Evolutionary conservation across 2,329 filamentous ascomycete genomes (phyloP).

Genomic region (Microsporum canis): DNA sequence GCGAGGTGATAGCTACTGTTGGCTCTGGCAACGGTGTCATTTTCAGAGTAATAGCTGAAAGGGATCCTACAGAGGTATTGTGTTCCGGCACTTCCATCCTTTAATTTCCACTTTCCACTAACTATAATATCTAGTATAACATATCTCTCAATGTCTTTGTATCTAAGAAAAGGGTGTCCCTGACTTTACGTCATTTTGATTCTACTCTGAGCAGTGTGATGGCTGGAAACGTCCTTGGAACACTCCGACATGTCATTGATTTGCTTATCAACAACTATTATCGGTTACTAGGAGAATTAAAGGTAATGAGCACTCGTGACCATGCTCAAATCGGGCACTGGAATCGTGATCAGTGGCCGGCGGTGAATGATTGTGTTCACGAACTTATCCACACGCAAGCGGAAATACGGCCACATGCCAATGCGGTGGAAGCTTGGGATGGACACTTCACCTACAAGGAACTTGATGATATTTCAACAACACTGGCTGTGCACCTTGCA

Average conservation of each 20-base stretch:
- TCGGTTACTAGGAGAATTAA: conserved; percentile 5
- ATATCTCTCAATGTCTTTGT: conserved; percentile 12
- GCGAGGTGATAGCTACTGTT: background rate
- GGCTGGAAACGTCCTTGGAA: conserved; percentile 12
- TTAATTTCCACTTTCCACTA: background rate
- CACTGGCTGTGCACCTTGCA: conserved; percentile 48
- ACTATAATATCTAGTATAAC: conserved; percentile 4
- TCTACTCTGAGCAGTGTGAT: conserved; percentile 9
- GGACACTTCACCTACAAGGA: conserved; percentile 48
- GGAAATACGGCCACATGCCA: conserved; percentile 9
- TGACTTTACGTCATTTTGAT: conserved; percentile 13
- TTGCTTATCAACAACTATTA: background rate
- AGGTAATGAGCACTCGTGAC: conserved; percentile 6
- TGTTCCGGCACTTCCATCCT: background rate
- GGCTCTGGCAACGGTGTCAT: background rate
- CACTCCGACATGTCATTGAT: conserved; percentile 4
- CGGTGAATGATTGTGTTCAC: conserved; percentile 16
- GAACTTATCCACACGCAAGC: conserved; percentile 15
- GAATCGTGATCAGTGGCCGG: conserved; percentile 8
- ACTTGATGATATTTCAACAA: conserved; percentile 54
- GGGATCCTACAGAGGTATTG: conserved; percentile 9
- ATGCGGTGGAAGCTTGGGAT: conserved; percentile 22
- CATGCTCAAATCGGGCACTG: background rate
- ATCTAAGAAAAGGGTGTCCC: conserved; percentile 33
- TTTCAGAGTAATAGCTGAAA: background rate